Evolutionary conservation across 2,329 filamentous ascomycete species (phyloP), one percentile per base, ranked within the genome.

Genomic region (Paraconiothyrium sp.): DNA sequence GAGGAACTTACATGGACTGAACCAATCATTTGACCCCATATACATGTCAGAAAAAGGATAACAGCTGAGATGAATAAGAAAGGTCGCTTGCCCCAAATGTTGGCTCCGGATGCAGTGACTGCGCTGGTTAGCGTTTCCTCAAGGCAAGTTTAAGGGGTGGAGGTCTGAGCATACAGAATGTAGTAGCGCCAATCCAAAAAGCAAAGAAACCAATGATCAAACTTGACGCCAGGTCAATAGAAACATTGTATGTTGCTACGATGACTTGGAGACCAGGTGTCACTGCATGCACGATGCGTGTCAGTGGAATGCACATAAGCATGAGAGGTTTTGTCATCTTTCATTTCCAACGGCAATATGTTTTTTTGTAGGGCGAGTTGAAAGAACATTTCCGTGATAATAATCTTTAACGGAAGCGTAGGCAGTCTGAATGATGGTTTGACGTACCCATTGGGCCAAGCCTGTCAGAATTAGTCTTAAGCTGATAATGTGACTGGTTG

Each of bases 121-220:
- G 20, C 9, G 9, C 16, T 9, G 1, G 22, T 50, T 37, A 50
- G 30, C 13, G 16, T 27, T 24, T 22, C n/a, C 4, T 27, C 5
- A 14, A 47, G n/a, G 4, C 44, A 37, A 37, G 35, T 5, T 10
- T 37, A 14, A 10, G 35, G 35, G 13, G 35, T 10, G 13, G 35
- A 37, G 35, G 11, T 37, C 35, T 7, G 16, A 37, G 37, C 48
- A 16, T 50, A 50, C 48, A 81, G 67, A 81, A 81, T 6, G 78
- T 81, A 6, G 76, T 78, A 41, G 72, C 73, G 11, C 79, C 80
- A 9, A 79, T 79, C 70, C 75, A 77, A 57, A 77, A 77, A 0
- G 73, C 72, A 4, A 72, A 61, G 34, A 79, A 79, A 2, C 80
- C 75, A 57, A 80, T 75, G 46, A 81, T 54, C 2, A 81, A 59